A percentile compares a stretch with the other conserved stretches of the same genome.
Conservation (phyloP, 2,329 filamentous ascomycete species). For the Neopestalotiopsis rosae region DNA sequence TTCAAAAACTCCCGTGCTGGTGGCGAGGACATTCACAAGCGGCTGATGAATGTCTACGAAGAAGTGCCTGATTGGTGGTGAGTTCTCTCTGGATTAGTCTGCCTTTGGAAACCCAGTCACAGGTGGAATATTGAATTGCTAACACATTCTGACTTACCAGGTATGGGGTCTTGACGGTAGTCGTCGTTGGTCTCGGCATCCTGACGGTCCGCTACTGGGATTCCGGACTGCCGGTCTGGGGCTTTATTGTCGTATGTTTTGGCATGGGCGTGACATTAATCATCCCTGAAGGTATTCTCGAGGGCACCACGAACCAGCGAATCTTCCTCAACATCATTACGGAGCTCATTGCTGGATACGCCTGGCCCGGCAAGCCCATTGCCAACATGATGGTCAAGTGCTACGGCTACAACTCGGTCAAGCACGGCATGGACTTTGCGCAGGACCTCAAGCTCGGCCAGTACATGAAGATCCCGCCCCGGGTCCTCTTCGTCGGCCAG, state of each 20-base stretch:
- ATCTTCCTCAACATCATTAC: conserved; percentile 38
- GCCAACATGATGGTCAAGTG: conserved; percentile 41
- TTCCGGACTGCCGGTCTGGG: conserved; percentile 23
- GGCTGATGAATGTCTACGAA: conserved; percentile 41
- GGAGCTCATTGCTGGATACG: conserved; percentile 39
- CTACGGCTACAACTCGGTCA: conserved; percentile 40
- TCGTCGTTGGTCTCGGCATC: conserved; percentile 40
- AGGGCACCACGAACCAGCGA: conserved; percentile 20
- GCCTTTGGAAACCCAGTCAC: too few species aligned
- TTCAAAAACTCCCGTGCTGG: conserved; percentile 33
- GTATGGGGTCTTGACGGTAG: conserved; percentile 37
- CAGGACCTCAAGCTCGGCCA: conserved; percentile 39
- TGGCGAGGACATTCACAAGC: conserved; percentile 43
- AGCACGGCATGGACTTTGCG: conserved; percentile 38
- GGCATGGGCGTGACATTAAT: conserved; percentile 19
- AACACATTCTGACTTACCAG: too few species aligned
- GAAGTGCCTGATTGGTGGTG: conserved; percentile 46
- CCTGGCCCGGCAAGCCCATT: conserved; percentile 36
- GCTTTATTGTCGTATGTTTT: conserved; percentile 19
- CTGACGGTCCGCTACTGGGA: conserved; percentile 31
- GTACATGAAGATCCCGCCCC: conserved; percentile 38
- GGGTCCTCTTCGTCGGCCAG: conserved; percentile 39
- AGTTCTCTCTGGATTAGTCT: too few species aligned
- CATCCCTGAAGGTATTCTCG: conserved; percentile 18
- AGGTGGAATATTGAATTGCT: too few species aligned